Evolutionary conservation across 2,329 filamentous ascomycete genomes (phyloP).

Genomic region (Colletotrichum endophyticum): DNA sequence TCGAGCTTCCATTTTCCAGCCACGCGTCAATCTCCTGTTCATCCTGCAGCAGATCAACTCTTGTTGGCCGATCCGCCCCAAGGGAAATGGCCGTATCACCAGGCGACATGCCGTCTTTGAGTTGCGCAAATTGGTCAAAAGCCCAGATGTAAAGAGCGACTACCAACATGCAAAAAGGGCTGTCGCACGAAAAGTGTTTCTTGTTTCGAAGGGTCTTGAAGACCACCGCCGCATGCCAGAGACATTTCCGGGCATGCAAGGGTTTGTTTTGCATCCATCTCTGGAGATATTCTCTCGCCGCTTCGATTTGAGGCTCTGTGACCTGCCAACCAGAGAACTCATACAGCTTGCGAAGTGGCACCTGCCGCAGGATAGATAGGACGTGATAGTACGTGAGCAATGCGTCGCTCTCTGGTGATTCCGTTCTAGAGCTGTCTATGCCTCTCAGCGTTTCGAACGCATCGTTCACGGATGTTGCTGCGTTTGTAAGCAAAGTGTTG

Average conservation of each 20-base stretch:
- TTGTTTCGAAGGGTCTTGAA: not conserved
- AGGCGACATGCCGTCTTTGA: not conserved
- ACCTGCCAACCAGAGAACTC: not conserved
- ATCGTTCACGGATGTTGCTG: not conserved
- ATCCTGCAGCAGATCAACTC: not conserved
- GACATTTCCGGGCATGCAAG: not conserved
- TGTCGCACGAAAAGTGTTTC: not conserved
- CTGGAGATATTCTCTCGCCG: not conserved
- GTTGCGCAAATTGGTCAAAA: not conserved
- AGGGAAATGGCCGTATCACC: rapidly evolving
- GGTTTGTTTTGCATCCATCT: not conserved
- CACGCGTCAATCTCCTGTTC: not conserved
- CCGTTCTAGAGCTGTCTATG: not conserved
- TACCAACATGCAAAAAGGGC: not conserved
- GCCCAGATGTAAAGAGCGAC: not conserved
- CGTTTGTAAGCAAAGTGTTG: not conserved
- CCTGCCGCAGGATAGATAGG: not conserved
- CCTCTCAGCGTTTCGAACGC: not conserved
- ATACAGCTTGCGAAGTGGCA: not conserved
- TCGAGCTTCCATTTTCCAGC: not conserved
- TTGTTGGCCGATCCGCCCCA: not conserved
- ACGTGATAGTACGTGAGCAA: not conserved
- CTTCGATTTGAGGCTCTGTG: not conserved
- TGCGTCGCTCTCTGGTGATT: not conserved
- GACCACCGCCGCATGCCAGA: not conserved